Evolutionary conservation across 768 basidiomycete genomes (phyloP), one percentile per base, ranked within the genome.

Genomic region (Fistulinella prunicolor): DNA sequence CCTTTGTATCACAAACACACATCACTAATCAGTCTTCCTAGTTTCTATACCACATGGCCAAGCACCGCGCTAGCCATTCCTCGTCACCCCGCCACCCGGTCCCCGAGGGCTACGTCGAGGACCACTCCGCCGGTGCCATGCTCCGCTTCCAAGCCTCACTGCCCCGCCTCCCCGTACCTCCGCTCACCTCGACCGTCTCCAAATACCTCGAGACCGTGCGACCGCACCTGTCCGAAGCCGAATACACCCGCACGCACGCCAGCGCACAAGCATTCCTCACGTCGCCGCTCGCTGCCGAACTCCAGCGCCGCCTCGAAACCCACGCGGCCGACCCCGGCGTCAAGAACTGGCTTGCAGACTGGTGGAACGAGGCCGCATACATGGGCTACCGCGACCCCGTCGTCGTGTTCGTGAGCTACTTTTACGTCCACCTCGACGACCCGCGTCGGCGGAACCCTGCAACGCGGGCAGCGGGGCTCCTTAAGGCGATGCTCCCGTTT

Each of bases 351-450:
- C 76, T 99, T n/a, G 78, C 80, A 39, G 92, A 95, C 43, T 99
- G 96, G 96, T 99, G 95, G 95, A 94, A 98, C 69, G 91, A 96
- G 29, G 80, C 67, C 5, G 94, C 94, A 16, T 90, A 89, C 64
- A 85, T 91, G 86, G 85, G 73, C 6, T 90, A 89, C 62, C 79
- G 90, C 40, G 94, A 95, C 58, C 84, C 94, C 2, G 89, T 96
- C 40, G 86, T 94, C 24, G 88, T 94, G 13, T 88, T 83, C 55
- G 92, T 94, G 59, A 92, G 86, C 77, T 99, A 99, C 73, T 98
- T 87, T 72, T 99, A 90, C 65, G 79, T 94, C 9, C 94, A 98
- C 66, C 65, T 83, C 38, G 79, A 86, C 47, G 89, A 93, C 60
- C 71, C 61, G 38, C 62, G 68, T 20, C 66, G 73, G 39, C 74